Conservation (phyloP, 2,329 filamentous ascomycete species). For the Alternaria sp. region DNA sequence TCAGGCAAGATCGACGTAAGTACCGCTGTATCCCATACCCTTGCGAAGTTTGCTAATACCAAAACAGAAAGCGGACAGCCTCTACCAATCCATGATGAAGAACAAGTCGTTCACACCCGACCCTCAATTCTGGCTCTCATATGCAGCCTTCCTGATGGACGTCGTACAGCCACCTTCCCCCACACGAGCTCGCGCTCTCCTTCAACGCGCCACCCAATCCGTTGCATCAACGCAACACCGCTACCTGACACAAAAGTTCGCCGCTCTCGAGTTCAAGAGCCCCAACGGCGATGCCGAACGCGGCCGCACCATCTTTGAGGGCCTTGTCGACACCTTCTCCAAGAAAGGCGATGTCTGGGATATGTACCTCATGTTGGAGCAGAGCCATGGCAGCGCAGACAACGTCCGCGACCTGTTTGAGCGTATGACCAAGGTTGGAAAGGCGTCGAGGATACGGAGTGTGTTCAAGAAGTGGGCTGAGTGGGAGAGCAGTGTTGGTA, state of each 20-base stretch:
- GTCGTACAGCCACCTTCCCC: slow-evolving; percentile 72
- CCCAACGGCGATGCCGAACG: slow-evolving; percentile 83
- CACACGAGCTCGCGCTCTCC: slow-evolving; percentile 76
- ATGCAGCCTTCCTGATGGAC: slow-evolving; percentile 89
- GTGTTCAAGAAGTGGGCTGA: slow-evolving; percentile 93
- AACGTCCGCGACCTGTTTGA: slow-evolving; percentile 80
- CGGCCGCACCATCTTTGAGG: slow-evolving; percentile 93
- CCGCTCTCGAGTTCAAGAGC: slow-evolving; percentile 88
- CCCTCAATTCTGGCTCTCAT: slow-evolving; percentile 88
- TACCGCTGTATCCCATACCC: slow-evolving; percentile 10
- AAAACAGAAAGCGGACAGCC: slow-evolving; percentile 78
- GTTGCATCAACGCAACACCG: slow-evolving; percentile 74
- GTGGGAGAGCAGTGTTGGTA: slow-evolving; percentile 78
- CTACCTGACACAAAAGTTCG: slow-evolving; percentile 84
- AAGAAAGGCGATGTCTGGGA: slow-evolving; percentile 95
- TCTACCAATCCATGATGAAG: slow-evolving; percentile 87
- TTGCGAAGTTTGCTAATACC: slow-evolving; percentile 24
- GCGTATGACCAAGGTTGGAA: slow-evolving; percentile 71
- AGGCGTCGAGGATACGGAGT: slow-evolving; percentile 80
- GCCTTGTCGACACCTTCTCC: slow-evolving; percentile 80
- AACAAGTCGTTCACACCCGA: slow-evolving; percentile 80
- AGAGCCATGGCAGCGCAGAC: slow-evolving; percentile 63
- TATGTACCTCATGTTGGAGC: slow-evolving; percentile 85
- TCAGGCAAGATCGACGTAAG: slow-evolving; percentile 83
- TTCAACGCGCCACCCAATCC: slow-evolving; percentile 84